Evolutionary conservation across 2,329 filamentous ascomycete genomes (phyloP).

Genomic region (Colletotrichum liaoningense): DNA sequence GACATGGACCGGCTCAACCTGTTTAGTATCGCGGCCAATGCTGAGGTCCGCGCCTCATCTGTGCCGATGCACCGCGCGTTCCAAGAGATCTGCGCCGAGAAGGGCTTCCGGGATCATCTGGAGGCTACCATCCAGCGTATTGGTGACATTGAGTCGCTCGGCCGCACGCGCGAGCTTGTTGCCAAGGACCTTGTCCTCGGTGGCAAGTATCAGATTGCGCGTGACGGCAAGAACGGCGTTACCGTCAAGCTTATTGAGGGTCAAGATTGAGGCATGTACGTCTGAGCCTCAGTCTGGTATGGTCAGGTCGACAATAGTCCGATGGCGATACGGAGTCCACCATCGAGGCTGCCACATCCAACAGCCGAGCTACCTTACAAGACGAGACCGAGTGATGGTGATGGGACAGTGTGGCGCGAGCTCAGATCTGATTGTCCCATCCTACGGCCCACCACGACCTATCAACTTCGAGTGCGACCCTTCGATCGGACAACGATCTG

Average conservation of each 20-base stretch:
- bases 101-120: conserved; percentile 64
- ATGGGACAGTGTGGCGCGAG: conserved; percentile 2
- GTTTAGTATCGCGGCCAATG: conserved; percentile 90
- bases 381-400: background rate
- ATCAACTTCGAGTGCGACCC: background rate
- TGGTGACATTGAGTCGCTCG: conserved; percentile 90
- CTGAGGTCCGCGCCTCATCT: conserved; percentile 89
- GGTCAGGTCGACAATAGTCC: background rate
- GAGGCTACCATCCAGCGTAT: conserved; percentile 74
- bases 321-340: background rate
- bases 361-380: too few species aligned
- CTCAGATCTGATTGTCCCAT: background rate
- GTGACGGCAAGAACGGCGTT: conserved; percentile 50
- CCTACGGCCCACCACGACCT: background rate
- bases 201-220: conserved; percentile 78
- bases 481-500: conserved; percentile 7
- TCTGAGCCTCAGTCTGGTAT: background rate
- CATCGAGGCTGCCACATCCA: too few species aligned
- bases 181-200: conserved; percentile 93
- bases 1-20: conserved; percentile 93
- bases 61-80: conserved; percentile 98
- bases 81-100: conserved; percentile 79
- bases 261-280: conserved; percentile 43
- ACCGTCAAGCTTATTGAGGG: conserved; percentile 57
- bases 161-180: conserved; percentile 92